Conservation (phyloP, 2,329 filamentous ascomycete species). For the Beauveria brongniartii region DNA sequence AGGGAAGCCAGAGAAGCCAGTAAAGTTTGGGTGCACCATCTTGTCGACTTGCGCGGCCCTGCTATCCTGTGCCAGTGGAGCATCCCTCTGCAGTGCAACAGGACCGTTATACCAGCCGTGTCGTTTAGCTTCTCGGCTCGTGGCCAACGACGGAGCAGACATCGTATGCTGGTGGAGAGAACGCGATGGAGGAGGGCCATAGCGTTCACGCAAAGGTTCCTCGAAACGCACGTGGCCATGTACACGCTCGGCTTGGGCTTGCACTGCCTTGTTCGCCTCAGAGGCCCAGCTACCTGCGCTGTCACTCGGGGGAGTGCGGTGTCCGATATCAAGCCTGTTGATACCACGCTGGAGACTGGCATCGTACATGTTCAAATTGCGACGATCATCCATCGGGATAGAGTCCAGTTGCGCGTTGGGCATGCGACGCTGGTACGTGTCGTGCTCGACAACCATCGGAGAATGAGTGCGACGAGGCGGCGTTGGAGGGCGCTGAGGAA, state of each 20-base stretch:
- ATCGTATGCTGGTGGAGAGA: slow-evolving; percentile 48
- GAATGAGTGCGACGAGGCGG: slow-evolving; percentile 59
- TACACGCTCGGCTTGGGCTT: slow-evolving; percentile 44
- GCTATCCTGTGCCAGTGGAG: slow-evolving; percentile 22
- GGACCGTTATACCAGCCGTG: slow-evolving; percentile 65
- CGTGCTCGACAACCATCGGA: slow-evolving; percentile 67
- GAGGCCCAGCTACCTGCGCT: slow-evolving; percentile 47
- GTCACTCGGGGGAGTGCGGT: slow-evolving; percentile 42
- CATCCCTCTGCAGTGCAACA: slow-evolving; percentile 29
- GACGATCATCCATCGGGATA: slow-evolving; percentile 35
- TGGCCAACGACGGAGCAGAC: slow-evolving; percentile 49
- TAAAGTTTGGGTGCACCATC: slow-evolving; percentile 51
- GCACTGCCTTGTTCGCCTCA: slow-evolving; percentile 47
- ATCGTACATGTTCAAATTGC: slow-evolving; percentile 53
- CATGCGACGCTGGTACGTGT: slow-evolving; percentile 28
- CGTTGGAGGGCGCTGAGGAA: slow-evolving; percentile 54
- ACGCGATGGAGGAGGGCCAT: slow-evolving; percentile 22
- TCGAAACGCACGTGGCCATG: slow-evolving; percentile 48
- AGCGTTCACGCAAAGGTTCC: slow-evolving; percentile 26
- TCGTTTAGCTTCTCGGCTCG: slow-evolving; percentile 53
- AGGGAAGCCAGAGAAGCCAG: slow-evolving; percentile 43
- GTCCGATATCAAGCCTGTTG: slow-evolving; percentile 56
- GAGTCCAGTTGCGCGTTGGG: slow-evolving; percentile 22
- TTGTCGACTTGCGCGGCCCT: slow-evolving; percentile 42
- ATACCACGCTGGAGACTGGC: slow-evolving; percentile 58